A percentile compares a stretch with the other conserved stretches of the same genome.
These are phyloP conservation scores for Moringa oleifera DNA, from an alignment of 345 rosid species.

Conservation along the genomic window DNA sequence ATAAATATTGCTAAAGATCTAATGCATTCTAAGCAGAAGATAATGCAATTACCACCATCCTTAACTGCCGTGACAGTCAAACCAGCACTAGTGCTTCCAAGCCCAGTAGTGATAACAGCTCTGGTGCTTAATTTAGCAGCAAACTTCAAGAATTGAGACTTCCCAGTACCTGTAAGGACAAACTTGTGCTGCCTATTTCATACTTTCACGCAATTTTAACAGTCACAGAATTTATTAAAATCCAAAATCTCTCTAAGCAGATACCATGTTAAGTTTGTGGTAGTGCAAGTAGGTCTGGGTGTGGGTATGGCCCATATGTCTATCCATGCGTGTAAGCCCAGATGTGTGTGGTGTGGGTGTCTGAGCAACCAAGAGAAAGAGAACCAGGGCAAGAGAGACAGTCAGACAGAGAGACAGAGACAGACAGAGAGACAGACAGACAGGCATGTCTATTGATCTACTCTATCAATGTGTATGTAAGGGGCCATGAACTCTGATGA, in stretches of 20 bases:
- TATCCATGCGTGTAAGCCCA: too few relatives aligned
- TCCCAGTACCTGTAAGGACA: conserved; percentile 72
- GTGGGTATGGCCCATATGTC: too few relatives aligned
- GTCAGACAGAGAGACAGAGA: too few relatives aligned
- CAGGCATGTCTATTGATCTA: too few relatives aligned
- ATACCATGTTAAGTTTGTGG: background rate
- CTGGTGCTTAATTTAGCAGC: conserved; percentile 92
- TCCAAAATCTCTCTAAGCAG: conserved; percentile 1
- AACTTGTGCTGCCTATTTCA: too few relatives aligned
- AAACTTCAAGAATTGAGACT: conserved; percentile 95
- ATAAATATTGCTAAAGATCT: background rate
- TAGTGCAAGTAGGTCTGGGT: too few relatives aligned
- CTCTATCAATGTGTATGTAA: too few relatives aligned
- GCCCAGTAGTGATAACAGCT: conserved; percentile 87
- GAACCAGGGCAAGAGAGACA: too few relatives aligned
- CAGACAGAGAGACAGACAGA: too few relatives aligned
- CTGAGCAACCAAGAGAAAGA: too few relatives aligned
- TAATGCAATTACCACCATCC: conserved; percentile 64
- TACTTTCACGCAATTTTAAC: background rate
- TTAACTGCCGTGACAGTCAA: conserved; percentile 96
- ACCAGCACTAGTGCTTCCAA: conserved; percentile 98
- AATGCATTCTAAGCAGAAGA: background rate
- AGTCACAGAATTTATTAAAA: background rate
- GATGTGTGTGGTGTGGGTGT: too few relatives aligned
- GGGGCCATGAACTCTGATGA: too few relatives aligned